Evolutionary conservation across 306 rosid species (phyloP).

Genomic region (Rubus idaeus): DNA sequence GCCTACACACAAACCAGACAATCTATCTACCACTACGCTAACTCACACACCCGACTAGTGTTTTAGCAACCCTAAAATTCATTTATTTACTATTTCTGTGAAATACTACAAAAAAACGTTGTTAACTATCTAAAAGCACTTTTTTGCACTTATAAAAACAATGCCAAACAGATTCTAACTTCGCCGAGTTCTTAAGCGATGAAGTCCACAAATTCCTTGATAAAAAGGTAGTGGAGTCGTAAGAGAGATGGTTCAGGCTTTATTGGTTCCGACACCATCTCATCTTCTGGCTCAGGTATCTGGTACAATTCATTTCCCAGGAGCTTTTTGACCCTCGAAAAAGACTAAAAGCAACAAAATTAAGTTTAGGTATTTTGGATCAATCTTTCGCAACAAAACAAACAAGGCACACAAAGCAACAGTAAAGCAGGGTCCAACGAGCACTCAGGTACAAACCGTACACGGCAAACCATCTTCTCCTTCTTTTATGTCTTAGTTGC

Average conservation of each 20-base stretch:
- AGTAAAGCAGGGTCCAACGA: slow-evolving; percentile 18
- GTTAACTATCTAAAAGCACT: too few relatives aligned
- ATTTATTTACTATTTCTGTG: too few relatives aligned
- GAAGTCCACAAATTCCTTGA: neutral
- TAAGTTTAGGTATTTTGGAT: slow-evolving; percentile 3
- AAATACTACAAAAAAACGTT: too few relatives aligned
- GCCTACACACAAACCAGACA: too few relatives aligned
- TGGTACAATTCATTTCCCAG: slow-evolving; percentile 17
- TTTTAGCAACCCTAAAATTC: too few relatives aligned
- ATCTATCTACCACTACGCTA: too few relatives aligned
- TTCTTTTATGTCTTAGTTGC: neutral
- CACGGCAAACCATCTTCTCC: slow-evolving; percentile 9
- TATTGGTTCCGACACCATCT: slow-evolving; percentile 5
- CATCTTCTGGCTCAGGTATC: slow-evolving; percentile 15
- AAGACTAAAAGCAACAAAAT: slow-evolving; percentile 9
- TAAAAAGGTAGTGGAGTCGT: neutral
- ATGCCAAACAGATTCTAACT: neutral
- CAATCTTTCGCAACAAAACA: neutral
- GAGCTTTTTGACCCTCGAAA: slow-evolving; percentile 22
- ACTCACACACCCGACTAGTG: too few relatives aligned
- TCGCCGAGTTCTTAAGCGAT: neutral
- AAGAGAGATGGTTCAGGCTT: neutral
- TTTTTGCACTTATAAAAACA: too few relatives aligned
- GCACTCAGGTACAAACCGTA: slow-evolving; percentile 13
- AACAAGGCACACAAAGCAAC: slow-evolving; percentile 12